These are phyloP conservation scores for Clarireedia paspali DNA, from an alignment of 2,329 filamentous ascomycete genomes.

Conservation along the genomic window DNA sequence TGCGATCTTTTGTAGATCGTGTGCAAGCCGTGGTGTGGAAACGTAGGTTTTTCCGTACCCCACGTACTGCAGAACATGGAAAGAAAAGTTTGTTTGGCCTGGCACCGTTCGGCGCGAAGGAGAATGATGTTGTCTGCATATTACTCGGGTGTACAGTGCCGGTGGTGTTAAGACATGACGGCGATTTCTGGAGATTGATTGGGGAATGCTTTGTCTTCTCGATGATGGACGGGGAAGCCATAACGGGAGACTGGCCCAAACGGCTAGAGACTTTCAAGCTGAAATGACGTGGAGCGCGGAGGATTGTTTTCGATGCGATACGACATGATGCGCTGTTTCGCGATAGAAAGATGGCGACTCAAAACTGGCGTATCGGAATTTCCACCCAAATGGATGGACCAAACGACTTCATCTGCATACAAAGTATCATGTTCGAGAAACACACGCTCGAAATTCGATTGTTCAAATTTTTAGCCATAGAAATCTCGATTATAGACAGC, in stretches of 20 bases:
- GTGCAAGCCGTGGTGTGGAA: constrained; percentile 15
- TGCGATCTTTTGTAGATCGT: constrained; percentile 12
- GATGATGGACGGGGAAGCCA: constrained; percentile 16
- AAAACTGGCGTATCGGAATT: no score
- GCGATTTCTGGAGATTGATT: constrained; percentile 6
- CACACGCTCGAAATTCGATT: no score
- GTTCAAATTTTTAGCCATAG: no score
- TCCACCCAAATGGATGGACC: no score
- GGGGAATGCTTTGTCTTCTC: constrained; percentile 20
- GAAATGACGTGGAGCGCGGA: not conserved
- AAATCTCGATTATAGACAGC: no score
- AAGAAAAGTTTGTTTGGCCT: constrained; percentile 6
- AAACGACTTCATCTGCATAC: no score
- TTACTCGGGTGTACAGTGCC: constrained; percentile 21
- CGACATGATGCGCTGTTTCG: no score
- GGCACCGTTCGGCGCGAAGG: constrained; percentile 1
- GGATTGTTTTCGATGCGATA: no score
- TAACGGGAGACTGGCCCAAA: not conserved
- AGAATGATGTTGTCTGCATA: constrained; percentile 17
- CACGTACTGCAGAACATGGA: not conserved
- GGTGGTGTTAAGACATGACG: constrained; percentile 11
- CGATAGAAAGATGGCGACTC: no score
- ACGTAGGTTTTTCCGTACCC: constrained; percentile 10
- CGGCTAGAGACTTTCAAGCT: not conserved
- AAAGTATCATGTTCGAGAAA: no score